Base-by-base conservation (phyloP, 108 stramenopile genomes). In the Epipyxis sp. region DNA sequence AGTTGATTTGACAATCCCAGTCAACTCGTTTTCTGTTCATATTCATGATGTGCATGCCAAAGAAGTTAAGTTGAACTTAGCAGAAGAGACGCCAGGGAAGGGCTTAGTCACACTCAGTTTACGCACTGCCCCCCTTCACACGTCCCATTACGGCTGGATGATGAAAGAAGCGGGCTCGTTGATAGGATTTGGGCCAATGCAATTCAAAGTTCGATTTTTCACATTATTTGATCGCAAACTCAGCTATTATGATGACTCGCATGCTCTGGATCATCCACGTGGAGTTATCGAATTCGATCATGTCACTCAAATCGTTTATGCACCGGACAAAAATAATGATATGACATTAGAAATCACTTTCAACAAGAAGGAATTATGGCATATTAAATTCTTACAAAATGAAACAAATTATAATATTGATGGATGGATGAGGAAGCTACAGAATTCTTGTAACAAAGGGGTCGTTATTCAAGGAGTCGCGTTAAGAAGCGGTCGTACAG, bases 131-230 rank as follows among this genome's bases (percentile, higher is more conserved):
- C 6, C 6, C 6, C 61, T 32, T 10, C 3, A 3, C 25, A 3
- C 13, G 13, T 32, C 30, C 6, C 61, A 65, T 37, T 6, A 37
- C 61, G 61, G 61, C 61, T 65, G 61, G 61, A 6, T 37, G 61
- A 65, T 65, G 61, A 65, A 65, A 37, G 3, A 32, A 32, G 61
- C 61, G 30, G 20, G 30, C 6, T 32, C 20, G 61, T 6, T 3
- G 6, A 65, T 65, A 10, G 61, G 34, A 3, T 37, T 65, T 29
- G 27, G 34, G 6, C 6, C 61, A 3, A 29, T 32, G 25, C 3
- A 29, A 16, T 65, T 65, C 25, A 65, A 65, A 32, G 30, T 32
- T 37, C 61, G 61, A 29, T 65, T 65, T 37, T 3, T 65, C 61
- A 29, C 35, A 6, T 32, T 65, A 6, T 6, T 32, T 10, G 25